phyloP scores from a whole-genome alignment of 352 stramenopile genomes.

The Pythium volutum region DNA sequence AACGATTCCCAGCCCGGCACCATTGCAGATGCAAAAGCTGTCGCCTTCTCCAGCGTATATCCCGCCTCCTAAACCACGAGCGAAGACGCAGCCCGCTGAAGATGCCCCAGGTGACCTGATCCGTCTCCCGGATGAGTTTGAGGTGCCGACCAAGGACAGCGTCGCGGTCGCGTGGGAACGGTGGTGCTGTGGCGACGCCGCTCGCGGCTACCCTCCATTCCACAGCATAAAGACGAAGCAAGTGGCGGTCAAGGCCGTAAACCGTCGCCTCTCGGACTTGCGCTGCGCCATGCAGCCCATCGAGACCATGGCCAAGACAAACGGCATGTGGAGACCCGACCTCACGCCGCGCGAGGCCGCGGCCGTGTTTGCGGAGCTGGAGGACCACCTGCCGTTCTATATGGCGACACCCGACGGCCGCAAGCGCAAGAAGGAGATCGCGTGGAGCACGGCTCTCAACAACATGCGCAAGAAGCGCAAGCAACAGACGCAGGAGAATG shows the following conservation, averaged over 20 bases:
- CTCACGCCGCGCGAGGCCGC: slow-evolving; percentile 7
- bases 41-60: background rate
- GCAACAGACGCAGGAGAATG: background rate
- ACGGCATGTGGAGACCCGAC: slow-evolving; percentile 11
- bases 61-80: background rate
- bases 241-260: slow-evolving; percentile 5
- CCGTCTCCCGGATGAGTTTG: slow-evolving; percentile 11
- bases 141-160: slow-evolving; percentile 24
- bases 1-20: no score
- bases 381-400: slow-evolving; percentile 5
- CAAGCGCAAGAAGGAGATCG: slow-evolving; percentile 25
- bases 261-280: slow-evolving; percentile 21
- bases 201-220: slow-evolving; percentile 7
- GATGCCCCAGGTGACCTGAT: background rate
- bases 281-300: slow-evolving; percentile 24
- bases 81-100: background rate
- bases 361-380: slow-evolving; percentile 1
- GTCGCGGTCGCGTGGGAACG: slow-evolving; percentile 22
- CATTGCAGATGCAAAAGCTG: no score
- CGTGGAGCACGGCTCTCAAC: slow-evolving; percentile 26
- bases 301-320: slow-evolving; percentile 12
- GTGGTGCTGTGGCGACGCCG: slow-evolving; percentile 25
- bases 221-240: slow-evolving; percentile 15
- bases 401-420: background rate
- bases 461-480: slow-evolving; percentile 25